A percentile compares a stretch with the other conserved stretches of the same genome.
phyloP scores from a whole-genome alignment of 208 protist genomes.

The Endotrypanum monterogeii region DNA sequence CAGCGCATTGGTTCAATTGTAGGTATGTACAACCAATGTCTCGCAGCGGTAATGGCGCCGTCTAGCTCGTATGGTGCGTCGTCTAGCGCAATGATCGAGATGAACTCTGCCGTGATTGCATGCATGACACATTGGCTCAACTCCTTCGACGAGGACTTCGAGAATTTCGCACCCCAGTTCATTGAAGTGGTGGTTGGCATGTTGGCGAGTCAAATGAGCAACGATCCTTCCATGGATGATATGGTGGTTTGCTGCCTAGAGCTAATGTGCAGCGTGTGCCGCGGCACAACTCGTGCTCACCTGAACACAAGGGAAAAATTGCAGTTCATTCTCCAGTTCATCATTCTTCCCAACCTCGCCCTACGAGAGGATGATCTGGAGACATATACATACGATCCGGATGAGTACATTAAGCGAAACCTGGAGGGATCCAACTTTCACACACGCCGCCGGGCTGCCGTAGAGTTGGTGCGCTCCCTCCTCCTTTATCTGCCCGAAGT shows the following conservation, averaged over 20 bases:
- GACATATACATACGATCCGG: conserved; percentile 91
- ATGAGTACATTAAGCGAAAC: conserved; percentile 97
- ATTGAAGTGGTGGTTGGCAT: conserved; percentile 88
- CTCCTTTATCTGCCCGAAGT: conserved; percentile 71
- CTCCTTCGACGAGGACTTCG: conserved; percentile 95
- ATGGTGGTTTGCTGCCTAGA: conserved; percentile 86
- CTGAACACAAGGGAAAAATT: conserved; percentile 82
- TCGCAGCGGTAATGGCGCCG: conserved; percentile 47
- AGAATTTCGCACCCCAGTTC: conserved; percentile 83
- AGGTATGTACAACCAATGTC: conserved; percentile 52
- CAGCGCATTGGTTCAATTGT: conserved; percentile 77
- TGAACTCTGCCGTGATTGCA: conserved; percentile 86
- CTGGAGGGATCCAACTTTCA: conserved; percentile 96
- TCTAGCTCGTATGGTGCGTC: conserved; percentile 1
- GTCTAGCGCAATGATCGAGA: conserved; percentile 45
- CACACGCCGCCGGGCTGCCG: conserved; percentile 90
- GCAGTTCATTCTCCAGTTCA: conserved; percentile 84
- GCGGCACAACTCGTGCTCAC: conserved; percentile 66
- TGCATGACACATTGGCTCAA: conserved; percentile 92
- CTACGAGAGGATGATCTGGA: conserved; percentile 93
- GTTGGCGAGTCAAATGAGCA: conserved; percentile 65
- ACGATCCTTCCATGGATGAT: conserved; percentile 63
- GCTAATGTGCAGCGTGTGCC: conserved; percentile 90
- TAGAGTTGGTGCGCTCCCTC: conserved; percentile 91
- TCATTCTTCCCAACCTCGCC: conserved; percentile 95